Evolutionary conservation across 2,329 filamentous ascomycete species (phyloP).

Genomic region (Talaromyces sp.): DNA sequence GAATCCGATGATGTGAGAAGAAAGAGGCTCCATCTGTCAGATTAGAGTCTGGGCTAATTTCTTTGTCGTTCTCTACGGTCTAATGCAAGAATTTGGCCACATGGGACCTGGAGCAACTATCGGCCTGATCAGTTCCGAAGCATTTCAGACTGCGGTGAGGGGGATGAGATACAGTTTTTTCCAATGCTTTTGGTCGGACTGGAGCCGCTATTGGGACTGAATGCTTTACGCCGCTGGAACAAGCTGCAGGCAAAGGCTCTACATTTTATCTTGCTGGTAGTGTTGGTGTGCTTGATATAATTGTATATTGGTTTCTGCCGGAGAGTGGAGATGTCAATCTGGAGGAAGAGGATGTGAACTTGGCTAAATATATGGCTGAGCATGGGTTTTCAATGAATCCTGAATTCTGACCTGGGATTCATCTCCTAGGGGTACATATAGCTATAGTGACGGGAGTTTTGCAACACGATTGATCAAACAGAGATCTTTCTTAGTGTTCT

Average conservation of each 20-base stretch:
- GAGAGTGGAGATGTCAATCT: constrained; percentile 30
- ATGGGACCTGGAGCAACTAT: constrained; percentile 36
- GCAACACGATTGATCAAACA: too few species aligned
- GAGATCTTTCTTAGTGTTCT: too few species aligned
- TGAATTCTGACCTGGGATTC: neutral
- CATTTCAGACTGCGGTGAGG: constrained; percentile 33
- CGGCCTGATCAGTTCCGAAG: constrained; percentile 31
- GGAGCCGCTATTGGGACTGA: constrained; percentile 36
- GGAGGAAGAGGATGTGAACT: constrained; percentile 26
- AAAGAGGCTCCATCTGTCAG: neutral
- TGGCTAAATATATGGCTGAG: constrained; percentile 25
- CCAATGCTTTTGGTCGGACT: constrained; percentile 33
- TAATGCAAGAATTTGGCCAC: constrained; percentile 32
- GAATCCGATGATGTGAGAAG: constrained; percentile 31
- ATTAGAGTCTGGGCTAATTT: neutral
- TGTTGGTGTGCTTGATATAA: constrained; percentile 28
- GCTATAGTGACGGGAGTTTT: neutral
- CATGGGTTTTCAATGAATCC: constrained; percentile 19
- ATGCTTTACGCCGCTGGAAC: constrained; percentile 32
- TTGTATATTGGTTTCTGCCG: constrained; percentile 31
- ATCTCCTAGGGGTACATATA: neutral
- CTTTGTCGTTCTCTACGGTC: constrained; percentile 35
- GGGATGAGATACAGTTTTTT: constrained; percentile 34
- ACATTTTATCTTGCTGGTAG: constrained; percentile 34
- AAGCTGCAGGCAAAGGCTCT: constrained; percentile 26